Base-by-base conservation (phyloP, 192 early-diverging fungal genomes). In the Irineochytrium annulatum region DNA sequence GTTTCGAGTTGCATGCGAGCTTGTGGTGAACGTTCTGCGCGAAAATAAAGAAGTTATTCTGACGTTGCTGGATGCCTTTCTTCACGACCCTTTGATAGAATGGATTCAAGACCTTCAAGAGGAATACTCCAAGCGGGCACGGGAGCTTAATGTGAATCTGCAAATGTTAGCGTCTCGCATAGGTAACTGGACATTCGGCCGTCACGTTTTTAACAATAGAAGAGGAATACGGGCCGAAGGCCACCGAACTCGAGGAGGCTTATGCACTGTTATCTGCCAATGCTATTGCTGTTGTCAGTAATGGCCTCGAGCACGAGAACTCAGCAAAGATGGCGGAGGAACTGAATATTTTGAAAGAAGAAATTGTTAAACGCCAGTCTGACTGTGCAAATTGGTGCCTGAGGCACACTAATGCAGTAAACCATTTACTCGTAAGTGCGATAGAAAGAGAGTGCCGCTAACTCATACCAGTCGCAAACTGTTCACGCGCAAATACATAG, bases 21-120 rank as follows among this genome's bases (percentile, higher is more conserved):
- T 68, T 54, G 58, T 57, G 0, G 22, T 81, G 11, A 41, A 48
- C 8, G 69, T 73, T 4, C 44, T 83, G 52, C 65, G 73, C 6
- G 32, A 64, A 5, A 77, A 71, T 43, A 33, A 35, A 20, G 80
- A 83, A 43, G 66, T 68, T 11, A 43, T 84, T 19, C n/a, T 78
- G n/a, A 66, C 71, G 22, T 39, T 84, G 48, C 65, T 84, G 3
- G 80, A 83, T 43, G 71, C 80, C 0, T 80, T 83, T 57, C 57
- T 79, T 2, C 77, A 76, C 59, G 81, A 83, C 57, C 81, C 81
- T 19, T 45, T 83, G n/a, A 65, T 75, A 0, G 81, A 83, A 35
- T 83, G 81, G 81, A 71, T 67, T 1, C 57, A 37, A 20, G 64
- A 74, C 48, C 34, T 41, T 28, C 16, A 55, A 13, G 62, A 62